Conservation (phyloP, 1,139 yeast genomes). For the Suhomyces wounanorum region DNA sequence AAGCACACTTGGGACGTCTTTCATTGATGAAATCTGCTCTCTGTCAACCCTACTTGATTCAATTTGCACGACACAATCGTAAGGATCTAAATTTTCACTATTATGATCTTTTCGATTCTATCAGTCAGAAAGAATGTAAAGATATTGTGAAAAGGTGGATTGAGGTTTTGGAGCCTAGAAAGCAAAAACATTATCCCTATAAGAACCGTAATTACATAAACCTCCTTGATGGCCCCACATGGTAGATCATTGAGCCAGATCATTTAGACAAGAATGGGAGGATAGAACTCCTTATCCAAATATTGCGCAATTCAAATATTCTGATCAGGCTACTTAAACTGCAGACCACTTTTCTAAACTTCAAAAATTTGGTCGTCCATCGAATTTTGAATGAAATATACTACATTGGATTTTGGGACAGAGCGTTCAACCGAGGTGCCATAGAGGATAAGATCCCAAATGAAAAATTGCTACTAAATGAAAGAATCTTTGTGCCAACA, state of each 20-base stretch:
- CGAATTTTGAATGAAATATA: slow-evolving; percentile 29
- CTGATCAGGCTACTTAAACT: slow-evolving; percentile 24
- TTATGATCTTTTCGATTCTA: slow-evolving; percentile 15
- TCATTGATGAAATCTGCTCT: slow-evolving; percentile 14
- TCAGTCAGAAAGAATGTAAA: slow-evolving; percentile 59
- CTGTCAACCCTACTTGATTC: background rate
- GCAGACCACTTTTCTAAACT: slow-evolving; percentile 16
- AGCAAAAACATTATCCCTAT: slow-evolving; percentile 67
- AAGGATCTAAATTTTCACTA: slow-evolving; percentile 12
- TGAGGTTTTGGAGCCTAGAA: slow-evolving; percentile 62
- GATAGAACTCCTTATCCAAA: slow-evolving; percentile 45
- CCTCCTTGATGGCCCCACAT: slow-evolving; percentile 74
- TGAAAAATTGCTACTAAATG: background rate
- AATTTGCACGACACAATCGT: background rate
- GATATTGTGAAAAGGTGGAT: slow-evolving; percentile 69
- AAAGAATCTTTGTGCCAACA: background rate
- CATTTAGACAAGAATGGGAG: slow-evolving; percentile 64
- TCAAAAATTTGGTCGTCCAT: slow-evolving; percentile 16
- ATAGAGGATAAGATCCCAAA: background rate
- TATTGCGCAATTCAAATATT: slow-evolving; percentile 35
- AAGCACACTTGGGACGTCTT: background rate
- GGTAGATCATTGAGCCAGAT: slow-evolving; percentile 72
- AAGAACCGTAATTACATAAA: slow-evolving; percentile 46
- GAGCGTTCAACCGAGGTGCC: slow-evolving; percentile 12
- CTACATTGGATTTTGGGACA: slow-evolving; percentile 32